Evolutionary conservation across 192 early-diverging fungal genomes (phyloP).

Genomic region (Chytriomyces sp.): DNA sequence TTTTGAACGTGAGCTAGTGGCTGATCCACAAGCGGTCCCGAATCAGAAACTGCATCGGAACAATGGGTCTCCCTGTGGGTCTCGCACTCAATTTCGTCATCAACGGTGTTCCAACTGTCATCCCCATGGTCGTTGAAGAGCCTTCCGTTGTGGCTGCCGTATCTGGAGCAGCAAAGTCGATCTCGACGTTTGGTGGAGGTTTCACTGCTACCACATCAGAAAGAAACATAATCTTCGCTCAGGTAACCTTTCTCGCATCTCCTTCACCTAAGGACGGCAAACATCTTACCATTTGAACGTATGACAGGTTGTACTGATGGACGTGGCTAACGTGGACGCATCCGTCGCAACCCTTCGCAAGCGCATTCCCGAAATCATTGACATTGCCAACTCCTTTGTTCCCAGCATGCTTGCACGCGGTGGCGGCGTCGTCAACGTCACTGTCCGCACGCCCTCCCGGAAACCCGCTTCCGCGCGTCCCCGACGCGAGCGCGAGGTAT

Average conservation of each 20-base stretch:
- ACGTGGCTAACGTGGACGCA: conserved; percentile 1
- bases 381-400: conserved; percentile 65
- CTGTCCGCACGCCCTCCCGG: conserved; percentile 50
- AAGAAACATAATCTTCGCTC: conserved; percentile 72
- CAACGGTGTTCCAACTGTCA: conserved; percentile 58
- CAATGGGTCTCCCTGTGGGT: conserved; percentile 70
- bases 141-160: conserved; percentile 79
- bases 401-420: conserved; percentile 66
- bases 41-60: conserved; percentile 43
- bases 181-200: conserved; percentile 52
- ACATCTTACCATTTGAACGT: too few relatives aligned
- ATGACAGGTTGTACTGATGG: conserved; percentile 16
- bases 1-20: conserved; percentile 10
- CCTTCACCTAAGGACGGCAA: not conserved
- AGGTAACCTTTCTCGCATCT: conserved; percentile 60
- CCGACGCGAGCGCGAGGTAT: conserved; percentile 4
- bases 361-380: conserved; percentile 41
- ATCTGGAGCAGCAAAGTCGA: conserved; percentile 74
- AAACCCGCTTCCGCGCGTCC: conserved; percentile 16
- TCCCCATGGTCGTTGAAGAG: conserved; percentile 80
- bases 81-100: conserved; percentile 75
- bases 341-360: not conserved
- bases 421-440: conserved; percentile 64
- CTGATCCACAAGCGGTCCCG: not conserved
- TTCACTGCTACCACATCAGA: conserved; percentile 62